phyloP scores from a whole-genome alignment of 2,329 filamentous ascomycete species.

The Neocucurbitaria cava region DNA sequence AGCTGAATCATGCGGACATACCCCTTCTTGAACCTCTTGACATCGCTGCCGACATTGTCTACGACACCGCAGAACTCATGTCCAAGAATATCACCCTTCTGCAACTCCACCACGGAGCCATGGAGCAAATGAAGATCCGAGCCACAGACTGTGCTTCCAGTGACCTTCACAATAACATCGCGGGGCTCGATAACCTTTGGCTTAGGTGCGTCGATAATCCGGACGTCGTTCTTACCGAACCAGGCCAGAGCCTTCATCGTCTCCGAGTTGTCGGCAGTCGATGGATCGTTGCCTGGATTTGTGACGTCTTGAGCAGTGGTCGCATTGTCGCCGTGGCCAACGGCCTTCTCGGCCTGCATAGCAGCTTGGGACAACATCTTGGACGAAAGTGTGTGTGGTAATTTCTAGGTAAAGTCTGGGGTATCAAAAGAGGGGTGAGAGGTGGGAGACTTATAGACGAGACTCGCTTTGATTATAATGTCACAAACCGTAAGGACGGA shows the following conservation, averaged over 20 bases:
- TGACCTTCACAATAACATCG: slow-evolving; percentile 84
- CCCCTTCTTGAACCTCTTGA: slow-evolving; percentile 54
- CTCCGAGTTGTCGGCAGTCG: slow-evolving; percentile 58
- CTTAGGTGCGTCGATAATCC: slow-evolving; percentile 72
- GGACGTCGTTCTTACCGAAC: slow-evolving; percentile 81
- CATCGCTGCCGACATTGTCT: slow-evolving; percentile 53
- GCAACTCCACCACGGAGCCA: slow-evolving; percentile 55
- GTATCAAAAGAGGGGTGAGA: slow-evolving; percentile 3
- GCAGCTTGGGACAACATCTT: slow-evolving; percentile 62
- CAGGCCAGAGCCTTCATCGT: slow-evolving; percentile 83
- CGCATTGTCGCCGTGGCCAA: slow-evolving; percentile 73
- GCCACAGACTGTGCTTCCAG: slow-evolving; percentile 68
- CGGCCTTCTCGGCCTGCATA: slow-evolving; percentile 67
- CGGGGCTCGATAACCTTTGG: slow-evolving; percentile 74
- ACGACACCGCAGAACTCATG: slow-evolving; percentile 62
- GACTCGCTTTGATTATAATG: no score
- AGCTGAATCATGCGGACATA: slow-evolving; percentile 18
- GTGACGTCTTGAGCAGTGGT: slow-evolving; percentile 72
- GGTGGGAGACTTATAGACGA: neutral
- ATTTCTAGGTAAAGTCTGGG: slow-evolving; percentile 3
- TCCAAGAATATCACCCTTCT: slow-evolving; percentile 60
- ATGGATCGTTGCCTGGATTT: slow-evolving; percentile 59
- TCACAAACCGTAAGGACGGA: neutral
- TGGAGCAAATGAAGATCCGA: slow-evolving; percentile 66
- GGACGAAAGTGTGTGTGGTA: slow-evolving; percentile 13